Evolutionary conservation across 2,329 filamentous ascomycete genomes (phyloP).

Genomic region (Colletotrichum spinosum): DNA sequence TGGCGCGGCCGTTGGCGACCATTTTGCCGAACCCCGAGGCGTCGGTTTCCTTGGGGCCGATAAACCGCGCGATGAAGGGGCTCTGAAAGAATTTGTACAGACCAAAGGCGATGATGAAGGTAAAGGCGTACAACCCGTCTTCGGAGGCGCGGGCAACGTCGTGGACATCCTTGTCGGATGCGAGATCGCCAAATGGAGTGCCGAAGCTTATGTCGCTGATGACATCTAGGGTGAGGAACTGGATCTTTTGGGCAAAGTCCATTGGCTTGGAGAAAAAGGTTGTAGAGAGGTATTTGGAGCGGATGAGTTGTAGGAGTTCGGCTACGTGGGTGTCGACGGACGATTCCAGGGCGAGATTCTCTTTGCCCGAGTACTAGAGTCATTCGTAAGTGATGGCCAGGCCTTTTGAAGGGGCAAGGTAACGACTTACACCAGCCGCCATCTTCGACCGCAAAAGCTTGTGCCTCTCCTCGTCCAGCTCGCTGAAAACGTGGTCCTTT

Average conservation of each 20-base stretch:
- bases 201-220: constrained; percentile 65
- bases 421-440: constrained; percentile 46
- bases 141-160: constrained; percentile 59
- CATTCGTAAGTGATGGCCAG: too few relatives aligned
- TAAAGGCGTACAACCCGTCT: constrained; percentile 41
- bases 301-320: constrained; percentile 58
- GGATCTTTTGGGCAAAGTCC: constrained; percentile 59
- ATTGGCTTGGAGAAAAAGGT: constrained; percentile 46
- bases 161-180: constrained; percentile 57
- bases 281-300: constrained; percentile 55
- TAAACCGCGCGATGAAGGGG: constrained; percentile 21
- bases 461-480: constrained; percentile 50
- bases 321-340: constrained; percentile 57
- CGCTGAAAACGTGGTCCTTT: constrained; percentile 50
- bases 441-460: constrained; percentile 54
- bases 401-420: not conserved
- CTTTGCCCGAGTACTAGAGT: constrained; percentile 58
- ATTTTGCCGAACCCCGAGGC: constrained; percentile 33
- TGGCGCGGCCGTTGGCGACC: constrained; percentile 39
- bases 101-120: constrained; percentile 27
- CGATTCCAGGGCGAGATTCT: constrained; percentile 55
- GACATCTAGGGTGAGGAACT: constrained; percentile 66
- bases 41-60: constrained; percentile 37
- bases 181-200: constrained; percentile 59
- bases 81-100: constrained; percentile 29